Evolutionary conservation across 148 eudicot genomes (phyloP).

Genomic region (Rhododendron griersonianum): DNA sequence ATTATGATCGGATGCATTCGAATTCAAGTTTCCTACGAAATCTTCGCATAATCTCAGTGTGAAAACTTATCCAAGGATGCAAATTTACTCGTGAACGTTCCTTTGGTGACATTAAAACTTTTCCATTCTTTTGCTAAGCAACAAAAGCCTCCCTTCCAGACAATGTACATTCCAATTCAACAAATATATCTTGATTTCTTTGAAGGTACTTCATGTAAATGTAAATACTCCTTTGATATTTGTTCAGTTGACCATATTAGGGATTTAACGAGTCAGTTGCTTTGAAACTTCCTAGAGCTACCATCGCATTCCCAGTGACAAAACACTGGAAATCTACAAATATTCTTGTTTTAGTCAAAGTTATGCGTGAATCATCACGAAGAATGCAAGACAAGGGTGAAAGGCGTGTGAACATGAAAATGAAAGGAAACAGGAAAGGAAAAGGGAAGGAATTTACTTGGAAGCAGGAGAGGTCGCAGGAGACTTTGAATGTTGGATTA

Average conservation of each 20-base stretch:
- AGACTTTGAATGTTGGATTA: constrained; percentile 28
- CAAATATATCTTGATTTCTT: not conserved
- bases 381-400: not conserved
- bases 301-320: not conserved
- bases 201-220: not conserved
- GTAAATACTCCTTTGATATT: not conserved
- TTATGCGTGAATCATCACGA: not conserved
- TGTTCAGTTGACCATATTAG: not conserved
- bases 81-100: not conserved
- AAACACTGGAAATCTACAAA: not conserved
- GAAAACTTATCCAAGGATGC: not conserved
- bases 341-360: not conserved
- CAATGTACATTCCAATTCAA: not conserved
- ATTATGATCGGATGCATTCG: not conserved
- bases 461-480: constrained; percentile 63
- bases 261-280: not conserved
- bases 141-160: not conserved
- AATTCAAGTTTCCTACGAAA: not conserved
- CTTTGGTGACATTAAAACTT: not conserved
- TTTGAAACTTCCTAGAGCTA: not conserved
- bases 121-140: not conserved
- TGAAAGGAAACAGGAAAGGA: not conserved
- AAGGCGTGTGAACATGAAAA: not conserved
- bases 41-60: not conserved
- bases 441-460: constrained; percentile 41